These are phyloP conservation scores for Wilcoxina mikolae DNA, from an alignment of 495 filamentous ascomycete species.

Conservation along the genomic window DNA sequence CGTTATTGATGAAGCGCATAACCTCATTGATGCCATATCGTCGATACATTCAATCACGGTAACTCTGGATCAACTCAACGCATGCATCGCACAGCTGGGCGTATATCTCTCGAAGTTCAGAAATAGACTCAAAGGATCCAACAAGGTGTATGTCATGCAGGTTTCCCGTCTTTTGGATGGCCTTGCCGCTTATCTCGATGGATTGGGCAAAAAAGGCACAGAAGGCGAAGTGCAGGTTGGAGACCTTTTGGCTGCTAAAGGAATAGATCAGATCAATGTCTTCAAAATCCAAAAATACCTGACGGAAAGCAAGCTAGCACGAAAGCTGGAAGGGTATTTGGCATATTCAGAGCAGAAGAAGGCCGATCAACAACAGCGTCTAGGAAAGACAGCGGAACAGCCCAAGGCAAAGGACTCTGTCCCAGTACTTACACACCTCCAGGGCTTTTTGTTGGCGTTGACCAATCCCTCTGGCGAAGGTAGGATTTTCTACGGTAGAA, in stretches of 20 bases:
- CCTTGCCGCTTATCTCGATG: slow-evolving; percentile 50
- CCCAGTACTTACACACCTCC: slow-evolving; percentile 69
- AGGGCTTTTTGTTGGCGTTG: slow-evolving; percentile 65
- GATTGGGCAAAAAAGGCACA: slow-evolving; percentile 29
- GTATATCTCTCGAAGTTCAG: slow-evolving; percentile 77
- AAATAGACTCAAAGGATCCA: slow-evolving; percentile 78
- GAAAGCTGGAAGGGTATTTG: slow-evolving; percentile 83
- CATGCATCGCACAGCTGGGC: slow-evolving; percentile 55
- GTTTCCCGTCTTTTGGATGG: slow-evolving; percentile 66
- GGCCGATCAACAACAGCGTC: slow-evolving; percentile 18
- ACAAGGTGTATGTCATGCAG: slow-evolving; percentile 81
- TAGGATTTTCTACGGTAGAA: slow-evolving; percentile 61
- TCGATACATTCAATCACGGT: slow-evolving; percentile 73
- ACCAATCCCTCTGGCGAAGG: slow-evolving; percentile 85
- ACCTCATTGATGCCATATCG: slow-evolving; percentile 87
- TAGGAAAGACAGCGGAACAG: slow-evolving; percentile 5
- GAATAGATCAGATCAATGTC: slow-evolving; percentile 88
- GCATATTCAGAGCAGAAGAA: slow-evolving; percentile 42
- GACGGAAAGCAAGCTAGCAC: slow-evolving; percentile 80
- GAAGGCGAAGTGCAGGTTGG: slow-evolving; percentile 54
- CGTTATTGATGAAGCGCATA: slow-evolving; percentile 94
- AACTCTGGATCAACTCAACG: slow-evolving; percentile 53
- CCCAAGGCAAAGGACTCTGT: slow-evolving; percentile 33
- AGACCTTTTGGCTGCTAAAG: slow-evolving; percentile 64
- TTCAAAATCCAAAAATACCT: slow-evolving; percentile 77